A percentile compares a stretch with the other conserved stretches of the same genome.
These are phyloP conservation scores for Tillandsia fasciculata DNA, from an alignment of 176 grass and related monocot genomes.

Conservation along the genomic window DNA sequence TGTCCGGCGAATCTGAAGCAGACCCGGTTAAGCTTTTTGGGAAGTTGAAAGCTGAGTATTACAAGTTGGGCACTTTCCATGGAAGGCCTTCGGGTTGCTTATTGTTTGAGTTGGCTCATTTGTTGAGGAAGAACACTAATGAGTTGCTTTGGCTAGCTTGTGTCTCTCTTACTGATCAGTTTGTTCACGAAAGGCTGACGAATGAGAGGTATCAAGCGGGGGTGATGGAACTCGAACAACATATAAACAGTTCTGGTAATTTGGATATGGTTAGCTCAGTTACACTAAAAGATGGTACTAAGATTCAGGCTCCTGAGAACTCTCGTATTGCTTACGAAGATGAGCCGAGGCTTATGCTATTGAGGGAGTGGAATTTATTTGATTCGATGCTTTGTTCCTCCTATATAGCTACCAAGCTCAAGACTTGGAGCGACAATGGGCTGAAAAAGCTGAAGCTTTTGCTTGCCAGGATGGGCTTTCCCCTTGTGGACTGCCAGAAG, in stretches of 20 bases:
- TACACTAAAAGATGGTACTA: constrained; percentile 81
- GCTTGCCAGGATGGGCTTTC: constrained; percentile 85
- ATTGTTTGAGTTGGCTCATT: constrained; percentile 78
- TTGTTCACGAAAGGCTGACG: constrained; percentile 84
- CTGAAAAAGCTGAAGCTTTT: constrained; percentile 90
- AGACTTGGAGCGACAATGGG: constrained; percentile 87
- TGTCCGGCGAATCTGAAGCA: constrained; percentile 24
- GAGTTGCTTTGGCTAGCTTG: constrained; percentile 85
- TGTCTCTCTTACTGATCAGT: constrained; percentile 79
- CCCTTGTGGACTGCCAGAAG: constrained; percentile 75
- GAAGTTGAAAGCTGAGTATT: constrained; percentile 63
- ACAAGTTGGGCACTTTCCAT: constrained; percentile 74
- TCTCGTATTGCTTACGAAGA: constrained; percentile 87
- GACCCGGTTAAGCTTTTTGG: constrained; percentile 58
- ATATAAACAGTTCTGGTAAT: constrained; percentile 73
- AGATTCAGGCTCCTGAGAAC: constrained; percentile 61
- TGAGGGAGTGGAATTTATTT: constrained; percentile 70
- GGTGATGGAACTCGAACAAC: constrained; percentile 88
- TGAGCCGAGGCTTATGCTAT: constrained; percentile 72
- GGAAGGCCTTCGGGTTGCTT: constrained; percentile 83
- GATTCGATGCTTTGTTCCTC: constrained; percentile 95
- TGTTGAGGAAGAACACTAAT: constrained; percentile 65
- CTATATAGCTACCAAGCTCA: constrained; percentile 75
- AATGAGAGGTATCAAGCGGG: constrained; percentile 76
- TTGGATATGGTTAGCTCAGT: constrained; percentile 42